Percentiles rank a stretch among this genome's conserved stretches.
Conservation (phyloP, 1,139 yeast species). For the Debaryomyces nepalensis region DNA sequence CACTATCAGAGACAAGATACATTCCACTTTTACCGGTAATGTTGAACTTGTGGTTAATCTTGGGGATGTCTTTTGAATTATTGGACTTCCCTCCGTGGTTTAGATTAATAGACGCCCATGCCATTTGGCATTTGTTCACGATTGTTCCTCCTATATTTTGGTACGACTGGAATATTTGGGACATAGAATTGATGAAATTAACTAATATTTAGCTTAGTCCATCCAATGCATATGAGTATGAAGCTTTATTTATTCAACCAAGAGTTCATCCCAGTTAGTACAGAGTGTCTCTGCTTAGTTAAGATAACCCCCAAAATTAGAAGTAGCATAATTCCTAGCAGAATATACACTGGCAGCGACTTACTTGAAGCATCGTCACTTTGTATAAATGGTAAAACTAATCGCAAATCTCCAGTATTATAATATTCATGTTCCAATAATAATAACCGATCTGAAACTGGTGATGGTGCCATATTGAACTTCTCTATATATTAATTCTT, state of each 20-base stretch:
- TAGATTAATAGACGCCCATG: constrained; percentile 46
- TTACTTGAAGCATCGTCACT: constrained; percentile 2
- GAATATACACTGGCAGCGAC: not conserved
- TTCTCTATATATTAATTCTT: not conserved
- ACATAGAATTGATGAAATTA: constrained; percentile 41
- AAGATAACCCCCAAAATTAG: not conserved
- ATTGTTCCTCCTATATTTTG: constrained; percentile 48
- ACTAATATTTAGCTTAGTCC: constrained; percentile 16
- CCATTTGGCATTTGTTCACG: constrained; percentile 51
- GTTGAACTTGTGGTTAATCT: constrained; percentile 39
- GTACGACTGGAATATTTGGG: constrained; percentile 59
- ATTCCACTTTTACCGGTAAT: constrained; percentile 45
- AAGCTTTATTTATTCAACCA: too few relatives aligned
- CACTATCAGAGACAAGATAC: constrained; percentile 30
- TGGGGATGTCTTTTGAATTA: constrained; percentile 44
- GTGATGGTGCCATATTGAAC: constrained; percentile 19
- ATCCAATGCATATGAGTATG: too few relatives aligned
- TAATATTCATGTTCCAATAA: constrained; percentile 38
- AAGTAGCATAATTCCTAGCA: not conserved
- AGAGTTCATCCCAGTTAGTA: not conserved
- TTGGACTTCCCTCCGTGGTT: constrained; percentile 42
- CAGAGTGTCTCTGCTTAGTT: not conserved
- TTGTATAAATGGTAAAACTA: constrained; percentile 24
- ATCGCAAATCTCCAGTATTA: constrained; percentile 27
- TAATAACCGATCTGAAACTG: constrained; percentile 28